Evolutionary conservation across 2,329 filamentous ascomycete genomes (phyloP).

Genomic region (Ceratocystis lukuohia): DNA sequence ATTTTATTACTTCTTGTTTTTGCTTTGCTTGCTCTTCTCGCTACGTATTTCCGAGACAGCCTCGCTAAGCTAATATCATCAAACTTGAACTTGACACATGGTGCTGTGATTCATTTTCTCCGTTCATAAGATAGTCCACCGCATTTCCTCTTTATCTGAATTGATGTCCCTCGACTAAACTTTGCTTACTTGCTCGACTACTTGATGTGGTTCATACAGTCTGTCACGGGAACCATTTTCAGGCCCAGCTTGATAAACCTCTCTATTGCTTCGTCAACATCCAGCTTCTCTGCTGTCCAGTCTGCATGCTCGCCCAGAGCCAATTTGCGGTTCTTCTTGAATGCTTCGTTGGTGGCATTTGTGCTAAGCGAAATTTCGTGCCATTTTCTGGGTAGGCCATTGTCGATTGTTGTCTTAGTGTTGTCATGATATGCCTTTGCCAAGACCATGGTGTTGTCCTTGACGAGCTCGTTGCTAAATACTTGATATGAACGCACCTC

Average conservation of each 20-base stretch:
- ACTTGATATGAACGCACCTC: constrained; percentile 1
- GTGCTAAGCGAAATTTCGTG: constrained; percentile 6
- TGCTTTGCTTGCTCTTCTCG: neutral
- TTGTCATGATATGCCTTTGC: neutral
- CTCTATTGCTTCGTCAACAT: neutral
- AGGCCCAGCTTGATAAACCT: neutral
- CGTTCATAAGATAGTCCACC: too few species aligned
- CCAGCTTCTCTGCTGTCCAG: constrained; percentile 2
- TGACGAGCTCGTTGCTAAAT: neutral
- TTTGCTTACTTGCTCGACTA: neutral
- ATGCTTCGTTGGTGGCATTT: neutral
- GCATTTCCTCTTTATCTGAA: too few species aligned
- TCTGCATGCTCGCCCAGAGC: neutral
- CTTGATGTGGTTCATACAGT: neutral
- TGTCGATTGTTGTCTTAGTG: neutral
- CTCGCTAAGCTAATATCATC: neutral
- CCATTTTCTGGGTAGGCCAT: constrained; percentile 2
- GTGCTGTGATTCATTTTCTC: too few species aligned
- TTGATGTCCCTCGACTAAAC: too few species aligned
- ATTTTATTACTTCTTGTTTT: neutral
- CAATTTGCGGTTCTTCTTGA: constrained; percentile 2
- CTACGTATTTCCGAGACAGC: neutral
- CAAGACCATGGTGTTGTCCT: neutral
- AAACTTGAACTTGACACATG: neutral
- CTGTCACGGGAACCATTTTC: neutral